These are phyloP conservation scores for Aspergillus hancockii DNA, from an alignment of 495 filamentous ascomycete genomes.

Conservation along the genomic window DNA sequence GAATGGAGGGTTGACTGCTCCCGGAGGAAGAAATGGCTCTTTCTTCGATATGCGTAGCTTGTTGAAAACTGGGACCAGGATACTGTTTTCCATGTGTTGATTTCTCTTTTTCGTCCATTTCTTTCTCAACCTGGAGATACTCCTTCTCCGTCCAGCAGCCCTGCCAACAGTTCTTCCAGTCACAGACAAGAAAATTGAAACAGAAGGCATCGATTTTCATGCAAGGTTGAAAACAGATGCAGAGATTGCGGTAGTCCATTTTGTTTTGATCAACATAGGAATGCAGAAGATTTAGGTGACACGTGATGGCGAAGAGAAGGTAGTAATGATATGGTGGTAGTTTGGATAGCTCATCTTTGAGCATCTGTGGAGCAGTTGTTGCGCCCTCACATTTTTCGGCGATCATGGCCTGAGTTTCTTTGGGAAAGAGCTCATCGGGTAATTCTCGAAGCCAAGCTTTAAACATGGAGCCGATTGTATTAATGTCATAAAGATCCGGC, in stretches of 20 bases:
- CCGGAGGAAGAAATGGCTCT: conserved; percentile 66
- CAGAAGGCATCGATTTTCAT: conserved; percentile 89
- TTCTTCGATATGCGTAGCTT: conserved; percentile 44
- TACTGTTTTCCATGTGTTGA: conserved; percentile 28
- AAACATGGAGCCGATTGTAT: conserved; percentile 88
- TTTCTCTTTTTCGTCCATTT: conserved; percentile 49
- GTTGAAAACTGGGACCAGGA: conserved; percentile 14
- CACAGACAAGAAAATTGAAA: conserved; percentile 86
- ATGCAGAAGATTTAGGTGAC: conserved; percentile 84
- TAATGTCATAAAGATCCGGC: conserved; percentile 85
- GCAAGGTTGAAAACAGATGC: conserved; percentile 92
- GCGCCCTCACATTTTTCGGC: conserved; percentile 71
- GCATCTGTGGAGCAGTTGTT: conserved; percentile 71
- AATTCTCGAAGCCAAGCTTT: conserved; percentile 92
- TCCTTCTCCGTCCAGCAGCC: conserved; percentile 89
- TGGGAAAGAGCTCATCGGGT: conserved; percentile 88
- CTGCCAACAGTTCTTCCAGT: conserved; percentile 94
- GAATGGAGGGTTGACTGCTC: conserved; percentile 51
- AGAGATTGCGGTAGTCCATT: conserved; percentile 91
- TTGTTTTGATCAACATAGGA: conserved; percentile 86
- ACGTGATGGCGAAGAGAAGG: conserved; percentile 92
- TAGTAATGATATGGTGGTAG: conserved; percentile 94
- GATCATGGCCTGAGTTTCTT: conserved; percentile 72
- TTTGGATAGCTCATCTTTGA: conserved; percentile 87
- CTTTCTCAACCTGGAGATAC: conserved; percentile 71